Base-by-base conservation (phyloP, 306 rosid genomes). In the Dryas drummondii region DNA sequence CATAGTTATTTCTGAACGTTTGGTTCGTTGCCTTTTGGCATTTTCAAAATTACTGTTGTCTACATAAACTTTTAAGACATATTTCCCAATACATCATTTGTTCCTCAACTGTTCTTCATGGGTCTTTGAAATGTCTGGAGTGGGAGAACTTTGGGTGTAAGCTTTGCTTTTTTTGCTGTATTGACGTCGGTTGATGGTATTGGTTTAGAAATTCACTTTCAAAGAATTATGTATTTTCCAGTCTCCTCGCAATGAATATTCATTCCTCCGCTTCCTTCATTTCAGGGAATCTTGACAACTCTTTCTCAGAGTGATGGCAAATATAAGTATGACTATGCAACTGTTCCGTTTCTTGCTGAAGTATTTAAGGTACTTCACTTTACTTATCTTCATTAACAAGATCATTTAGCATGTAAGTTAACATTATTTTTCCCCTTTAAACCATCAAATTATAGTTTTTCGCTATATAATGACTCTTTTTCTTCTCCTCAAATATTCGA, bases 291-390 rank as follows among this genome's bases (percentile, higher is more conserved):
- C 67, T 68, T 91, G 73, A 94, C 98, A 52, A 86, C 98, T 58
- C 93, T 91, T 9, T 91, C 98, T 12, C 96, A 94, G 80, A 91
- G 86, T 50, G 83, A 94, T 32, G 96, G 96, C 58, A 65, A 76
- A 59, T 91, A 90, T 69, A 60, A 71, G 51, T 94, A 91, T 49
- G 97, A 94, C 88, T 94, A 94, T 77, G 98, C 96, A 44, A 94
- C 98, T n/a, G 87, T 91, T 54, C 98, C 97, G 15, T 94, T 94
- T 85, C 97, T 94, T 59, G 94, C 97, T 7, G 97, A 94, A 82
- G 80, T 86, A 65, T 90, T 91, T 46, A 94, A 94, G 97, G 98
- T 88, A 72, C 72, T 47, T 62, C 62, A 22, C 61, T 27, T 42
- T 68, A 44, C 50, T 32, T 7, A 4, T 44, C 56, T 42, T 82